Evolutionary conservation across 2,329 filamentous ascomycete genomes (phyloP), one percentile per base, ranked within the genome.

Genomic region (Exutisphaerella laricina): DNA sequence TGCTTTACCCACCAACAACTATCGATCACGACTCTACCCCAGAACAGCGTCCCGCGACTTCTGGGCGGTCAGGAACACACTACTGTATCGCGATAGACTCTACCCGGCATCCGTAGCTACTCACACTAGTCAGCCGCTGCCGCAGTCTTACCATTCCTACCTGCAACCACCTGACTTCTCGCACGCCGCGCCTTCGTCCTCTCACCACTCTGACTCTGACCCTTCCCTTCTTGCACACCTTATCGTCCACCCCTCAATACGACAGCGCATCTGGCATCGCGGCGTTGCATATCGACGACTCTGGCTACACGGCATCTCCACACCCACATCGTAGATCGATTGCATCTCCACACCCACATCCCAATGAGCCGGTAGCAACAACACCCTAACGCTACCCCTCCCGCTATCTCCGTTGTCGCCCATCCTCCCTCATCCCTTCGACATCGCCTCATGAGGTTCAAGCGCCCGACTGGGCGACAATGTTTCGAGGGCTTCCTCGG

Each of bases 401-500:
- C 55, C 53, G 48, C 47, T 45, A 34, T 45, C 21, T 39, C 34
- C 46, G 48, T 44, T 45, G 49, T 44, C 40, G 48, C 51, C 39
- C 12, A 28, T 20, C 32, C 22, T 32, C 17, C 33, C 17, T 23
- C 7, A 16, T 7, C 23, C 25, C 13, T 35, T 32, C 10, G 28
- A 14, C 41, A 30, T 5, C 36, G 9, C 36, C n/a, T 20, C 40
- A 42, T 49, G 42, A 34, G 36, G 38, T 26, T 41, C 30, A 53
- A 43, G 34, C 48, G 41, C 21, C 45, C 45, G 22, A 41, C 38
- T 5, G 39, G 29, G 12, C 41, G 48, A 18, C 51, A 42, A 43
- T 51, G 48, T 35, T 55, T 55, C 42, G 30, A 17, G 40, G 45
- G 41, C 40, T 57, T 58, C 52, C 49, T 58, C 21, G 50, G 40